Evolutionary conservation across 805 yeast genomes (phyloP), one percentile per base, ranked within the genome.

Genomic region (Maudiozyma turicensis): DNA sequence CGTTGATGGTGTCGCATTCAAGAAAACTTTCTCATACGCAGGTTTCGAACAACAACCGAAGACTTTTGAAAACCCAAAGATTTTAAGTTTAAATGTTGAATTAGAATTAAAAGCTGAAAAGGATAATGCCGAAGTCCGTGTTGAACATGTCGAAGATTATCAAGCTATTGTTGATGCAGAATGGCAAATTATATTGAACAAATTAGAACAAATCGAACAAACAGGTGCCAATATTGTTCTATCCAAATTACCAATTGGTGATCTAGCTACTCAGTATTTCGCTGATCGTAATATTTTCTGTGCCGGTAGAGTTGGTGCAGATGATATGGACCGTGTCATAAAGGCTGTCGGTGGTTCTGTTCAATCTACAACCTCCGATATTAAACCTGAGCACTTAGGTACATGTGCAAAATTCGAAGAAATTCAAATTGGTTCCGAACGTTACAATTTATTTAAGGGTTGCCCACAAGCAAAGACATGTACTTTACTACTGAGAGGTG

Each of bases 41-140:
- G 99, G 99, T 3, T 93, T 93, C 66, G 99, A 93, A 70, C 99
- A 93, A 73, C 99, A 93, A 70, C 99, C 99, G 46, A 93, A 93
- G 69, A 69, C 66, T 47, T 88, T 93, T 65, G 59, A 60, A 15
- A 74, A 86, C 66, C 96, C 99, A 44, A 86, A 83, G 67, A 80
- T 93, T 54, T 72, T 93, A 50, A 79, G 82, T 58, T 75, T 93
- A 62, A 93, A 93, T 63, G 90, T 93, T 40, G 99, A 93, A 67
- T 76, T 93, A 57, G 99, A 93, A 72, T 79, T 93, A 64, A 93
- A 93, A 72, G 98, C 98, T 1, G 99, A 93, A 72, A 91, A 89
- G 73, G 99, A 93, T 68, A 93, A 93, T 65, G 99, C 99, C 8
- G 99, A 93, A 73, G 98, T 93, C 34, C 80, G 99, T 58, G 93